These are phyloP conservation scores for Luffa aegyptiaca DNA, from an alignment of 306 rosid genomes.

Conservation along the genomic window DNA sequence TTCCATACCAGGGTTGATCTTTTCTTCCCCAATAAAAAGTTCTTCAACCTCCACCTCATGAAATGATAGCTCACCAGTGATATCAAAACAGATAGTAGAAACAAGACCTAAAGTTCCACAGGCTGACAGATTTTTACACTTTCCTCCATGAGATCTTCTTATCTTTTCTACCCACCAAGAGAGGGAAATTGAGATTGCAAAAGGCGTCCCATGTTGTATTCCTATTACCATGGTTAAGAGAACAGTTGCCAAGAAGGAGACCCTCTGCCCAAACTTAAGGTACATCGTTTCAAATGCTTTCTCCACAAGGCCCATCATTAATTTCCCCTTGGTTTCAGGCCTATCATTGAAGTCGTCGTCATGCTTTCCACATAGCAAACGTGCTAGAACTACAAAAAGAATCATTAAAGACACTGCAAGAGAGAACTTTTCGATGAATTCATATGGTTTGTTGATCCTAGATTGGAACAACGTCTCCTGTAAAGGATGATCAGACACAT, in stretches of 20 bases:
- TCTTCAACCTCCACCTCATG: conserved; percentile 24
- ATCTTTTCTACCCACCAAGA: conserved; percentile 24
- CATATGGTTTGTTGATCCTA: conserved; percentile 32
- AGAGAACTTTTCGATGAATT: conserved; percentile 23
- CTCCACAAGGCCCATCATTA: conserved; percentile 22
- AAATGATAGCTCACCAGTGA: conserved; percentile 25
- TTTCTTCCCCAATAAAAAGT: conserved; percentile 32
- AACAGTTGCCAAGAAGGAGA: conserved; percentile 30
- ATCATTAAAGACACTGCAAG: conserved; percentile 20
- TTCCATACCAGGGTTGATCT: conserved; percentile 13
- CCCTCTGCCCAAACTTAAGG: conserved; percentile 28
- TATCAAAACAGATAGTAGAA: conserved; percentile 41
- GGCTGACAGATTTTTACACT: conserved; percentile 33
- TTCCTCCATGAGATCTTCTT: background rate
- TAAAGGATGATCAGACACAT: background rate
- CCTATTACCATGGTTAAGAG: conserved; percentile 23
- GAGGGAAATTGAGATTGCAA: conserved; percentile 34
- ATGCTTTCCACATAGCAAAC: conserved; percentile 24
- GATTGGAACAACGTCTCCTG: conserved; percentile 25
- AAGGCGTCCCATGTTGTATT: conserved; percentile 51
- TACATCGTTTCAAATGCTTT: conserved; percentile 19
- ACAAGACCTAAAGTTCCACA: conserved; percentile 59
- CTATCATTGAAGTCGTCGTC: conserved; percentile 21
- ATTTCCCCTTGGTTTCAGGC: conserved; percentile 51
- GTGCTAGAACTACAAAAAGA: conserved; percentile 29